Conservation (phyloP, 768 basidiomycete species). For the Pholiota conissans region DNA sequence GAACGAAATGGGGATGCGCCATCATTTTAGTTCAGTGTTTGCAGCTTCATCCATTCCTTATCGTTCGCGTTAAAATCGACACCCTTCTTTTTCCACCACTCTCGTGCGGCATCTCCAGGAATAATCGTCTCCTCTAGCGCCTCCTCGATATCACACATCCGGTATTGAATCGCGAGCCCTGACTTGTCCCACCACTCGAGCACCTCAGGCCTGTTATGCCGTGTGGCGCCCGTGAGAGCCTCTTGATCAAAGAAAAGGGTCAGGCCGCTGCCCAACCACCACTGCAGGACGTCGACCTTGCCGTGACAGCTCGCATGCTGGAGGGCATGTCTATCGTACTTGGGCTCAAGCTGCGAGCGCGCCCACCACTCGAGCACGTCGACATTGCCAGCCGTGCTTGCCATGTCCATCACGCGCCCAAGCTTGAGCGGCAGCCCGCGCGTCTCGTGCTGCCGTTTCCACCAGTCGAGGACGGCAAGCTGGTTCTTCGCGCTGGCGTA, state of each 20-base stretch:
- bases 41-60: constrained; percentile 87
- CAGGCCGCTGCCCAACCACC: constrained; percentile 81
- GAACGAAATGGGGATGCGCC: constrained; percentile 6
- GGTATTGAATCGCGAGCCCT: constrained; percentile 78
- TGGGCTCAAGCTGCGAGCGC: constrained; percentile 70
- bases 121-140: constrained; percentile 86
- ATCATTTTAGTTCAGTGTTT: constrained; percentile 69
- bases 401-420: constrained; percentile 84
- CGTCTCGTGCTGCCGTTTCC: constrained; percentile 59
- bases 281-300: constrained; percentile 75
- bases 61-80: constrained; percentile 83
- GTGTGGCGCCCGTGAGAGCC: constrained; percentile 75
- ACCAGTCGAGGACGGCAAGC: constrained; percentile 81
- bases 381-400: constrained; percentile 75
- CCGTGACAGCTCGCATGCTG: constrained; percentile 81
- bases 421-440: constrained; percentile 68
- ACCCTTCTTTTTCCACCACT: constrained; percentile 82
- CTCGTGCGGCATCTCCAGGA: constrained; percentile 70
- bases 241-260: constrained; percentile 82
- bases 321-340: constrained; percentile 76
- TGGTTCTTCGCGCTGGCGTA: constrained; percentile 78
- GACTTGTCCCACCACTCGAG: constrained; percentile 88
- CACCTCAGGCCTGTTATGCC: constrained; percentile 78
- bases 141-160: constrained; percentile 91
- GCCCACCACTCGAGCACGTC: constrained; percentile 86